Evolutionary conservation across 108 stramenopile genomes (phyloP).

Genomic region (Fragilaria crotonensis): DNA sequence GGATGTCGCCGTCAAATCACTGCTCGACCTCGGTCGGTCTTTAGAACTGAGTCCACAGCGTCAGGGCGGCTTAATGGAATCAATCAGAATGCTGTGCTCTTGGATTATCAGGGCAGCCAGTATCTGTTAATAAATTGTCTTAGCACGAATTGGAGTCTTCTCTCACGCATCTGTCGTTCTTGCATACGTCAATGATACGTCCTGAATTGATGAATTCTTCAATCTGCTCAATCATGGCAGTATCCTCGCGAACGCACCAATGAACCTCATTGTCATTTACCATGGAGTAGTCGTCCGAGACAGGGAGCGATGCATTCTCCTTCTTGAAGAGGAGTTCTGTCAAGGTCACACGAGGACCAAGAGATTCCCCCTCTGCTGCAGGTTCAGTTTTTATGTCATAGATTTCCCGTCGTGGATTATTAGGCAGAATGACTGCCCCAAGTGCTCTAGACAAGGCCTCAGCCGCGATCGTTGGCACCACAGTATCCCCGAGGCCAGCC

Average conservation of each 20-base stretch:
- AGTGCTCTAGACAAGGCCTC: slow-evolving; percentile 63
- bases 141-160: not conserved
- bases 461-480: slow-evolving; percentile 53
- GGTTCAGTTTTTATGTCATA: slow-evolving; percentile 14
- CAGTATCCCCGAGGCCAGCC: slow-evolving; percentile 56
- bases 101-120: too few relatives aligned
- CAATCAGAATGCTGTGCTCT: too few relatives aligned
- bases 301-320: slow-evolving; percentile 28
- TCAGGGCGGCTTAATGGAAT: too few relatives aligned
- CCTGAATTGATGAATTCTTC: slow-evolving; percentile 49
- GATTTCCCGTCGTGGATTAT: slow-evolving; percentile 27
- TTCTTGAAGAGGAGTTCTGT: slow-evolving; percentile 44
- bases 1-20: too few relatives aligned
- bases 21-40: too few relatives aligned
- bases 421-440: slow-evolving; percentile 33
- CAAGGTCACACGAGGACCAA: slow-evolving; percentile 25
- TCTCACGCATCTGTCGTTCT: slow-evolving; percentile 26
- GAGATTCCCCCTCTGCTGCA: slow-evolving; percentile 10
- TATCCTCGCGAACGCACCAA: slow-evolving; percentile 52
- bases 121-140: not conserved
- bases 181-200: slow-evolving; percentile 52
- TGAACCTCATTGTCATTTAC: slow-evolving; percentile 32
- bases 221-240: slow-evolving; percentile 43
- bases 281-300: slow-evolving; percentile 18
- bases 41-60: too few relatives aligned